Conservation (phyloP, 768 basidiomycete species). For the Ephemerocybe angulata region DNA sequence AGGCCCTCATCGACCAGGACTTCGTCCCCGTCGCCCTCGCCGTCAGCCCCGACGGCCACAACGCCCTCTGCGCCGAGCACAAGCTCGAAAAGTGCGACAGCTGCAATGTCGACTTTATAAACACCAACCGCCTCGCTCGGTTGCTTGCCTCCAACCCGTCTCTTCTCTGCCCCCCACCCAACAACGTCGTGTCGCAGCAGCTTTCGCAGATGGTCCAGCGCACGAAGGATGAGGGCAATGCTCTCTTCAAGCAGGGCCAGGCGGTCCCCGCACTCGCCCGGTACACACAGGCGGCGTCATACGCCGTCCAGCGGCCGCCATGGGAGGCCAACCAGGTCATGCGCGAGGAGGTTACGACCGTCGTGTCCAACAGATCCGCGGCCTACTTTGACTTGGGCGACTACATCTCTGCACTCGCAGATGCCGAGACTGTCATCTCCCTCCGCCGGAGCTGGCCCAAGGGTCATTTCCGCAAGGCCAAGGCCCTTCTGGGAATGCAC, state of each 20-base stretch:
- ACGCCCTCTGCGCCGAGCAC: slow-evolving; percentile 64
- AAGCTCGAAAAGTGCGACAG: slow-evolving; percentile 68
- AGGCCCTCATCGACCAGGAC: slow-evolving; percentile 73
- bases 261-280: slow-evolving; percentile 68
- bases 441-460: slow-evolving; percentile 90
- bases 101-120: slow-evolving; percentile 70
- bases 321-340: slow-evolving; percentile 85
- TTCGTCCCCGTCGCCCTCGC: slow-evolving; percentile 56
- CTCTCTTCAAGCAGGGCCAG: slow-evolving; percentile 72
- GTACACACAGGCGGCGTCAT: slow-evolving; percentile 74
- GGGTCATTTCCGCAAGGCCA: slow-evolving; percentile 92
- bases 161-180: slow-evolving; percentile 77
- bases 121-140: slow-evolving; percentile 73
- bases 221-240: slow-evolving; percentile 95
- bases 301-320: slow-evolving; percentile 77
- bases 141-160: slow-evolving; percentile 66
- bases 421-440: slow-evolving; percentile 77
- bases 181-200: slow-evolving; percentile 70
- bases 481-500: slow-evolving; percentile 75
- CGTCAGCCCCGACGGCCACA: slow-evolving; percentile 49
- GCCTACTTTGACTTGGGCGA: slow-evolving; percentile 78
- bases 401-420: slow-evolving; percentile 72
- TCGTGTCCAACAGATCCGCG: slow-evolving; percentile 89
- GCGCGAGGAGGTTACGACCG: slow-evolving; percentile 87
- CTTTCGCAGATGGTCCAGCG: slow-evolving; percentile 69